These are phyloP conservation scores for Colletotrichum navitas DNA, from an alignment of 2,329 filamentous ascomycete species.

Conservation along the genomic window DNA sequence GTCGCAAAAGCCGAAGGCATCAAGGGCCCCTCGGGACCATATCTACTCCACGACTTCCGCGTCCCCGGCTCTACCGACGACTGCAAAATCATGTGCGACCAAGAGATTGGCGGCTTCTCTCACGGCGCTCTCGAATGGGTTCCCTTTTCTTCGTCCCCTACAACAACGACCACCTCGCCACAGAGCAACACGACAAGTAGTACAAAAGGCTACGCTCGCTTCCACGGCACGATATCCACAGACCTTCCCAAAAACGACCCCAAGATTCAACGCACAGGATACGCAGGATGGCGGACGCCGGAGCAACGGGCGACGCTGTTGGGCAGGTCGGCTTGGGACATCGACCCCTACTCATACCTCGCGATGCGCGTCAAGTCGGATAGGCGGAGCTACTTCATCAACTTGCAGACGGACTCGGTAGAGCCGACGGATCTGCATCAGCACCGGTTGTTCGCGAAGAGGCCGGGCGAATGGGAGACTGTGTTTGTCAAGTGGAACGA, in stretches of 20 bases:
- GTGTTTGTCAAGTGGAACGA: conserved; percentile 91
- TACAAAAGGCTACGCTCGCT: conserved; percentile 73
- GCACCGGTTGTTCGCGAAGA: conserved; percentile 84
- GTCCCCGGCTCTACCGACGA: conserved; percentile 58
- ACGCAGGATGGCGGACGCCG: conserved; percentile 88
- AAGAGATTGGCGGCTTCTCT: conserved; percentile 88
- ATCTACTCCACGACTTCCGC: conserved; percentile 74
- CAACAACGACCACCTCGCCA: conserved; percentile 40
- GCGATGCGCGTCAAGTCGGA: conserved; percentile 91
- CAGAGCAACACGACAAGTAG: conserved; percentile 20
- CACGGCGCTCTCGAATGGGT: conserved; percentile 78
- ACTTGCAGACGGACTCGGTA: conserved; percentile 93
- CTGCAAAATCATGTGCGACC: conserved; percentile 87
- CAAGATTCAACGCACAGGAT: conserved; percentile 84
- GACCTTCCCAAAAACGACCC: conserved; percentile 81
- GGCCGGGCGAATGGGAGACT: conserved; percentile 92
- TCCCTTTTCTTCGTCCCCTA: conserved; percentile 45
- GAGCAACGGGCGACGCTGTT: conserved; percentile 86
- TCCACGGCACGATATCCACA: conserved; percentile 90
- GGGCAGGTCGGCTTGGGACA: conserved; percentile 86
- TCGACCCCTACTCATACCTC: conserved; percentile 89
- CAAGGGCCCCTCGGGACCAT: conserved; percentile 73
- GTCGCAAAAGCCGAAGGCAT: conserved; percentile 78
- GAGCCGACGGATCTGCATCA: conserved; percentile 97
- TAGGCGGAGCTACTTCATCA: conserved; percentile 92